Conservation (phyloP, 78 protist genomes). For the Cavenderia fasciculata region DNA sequence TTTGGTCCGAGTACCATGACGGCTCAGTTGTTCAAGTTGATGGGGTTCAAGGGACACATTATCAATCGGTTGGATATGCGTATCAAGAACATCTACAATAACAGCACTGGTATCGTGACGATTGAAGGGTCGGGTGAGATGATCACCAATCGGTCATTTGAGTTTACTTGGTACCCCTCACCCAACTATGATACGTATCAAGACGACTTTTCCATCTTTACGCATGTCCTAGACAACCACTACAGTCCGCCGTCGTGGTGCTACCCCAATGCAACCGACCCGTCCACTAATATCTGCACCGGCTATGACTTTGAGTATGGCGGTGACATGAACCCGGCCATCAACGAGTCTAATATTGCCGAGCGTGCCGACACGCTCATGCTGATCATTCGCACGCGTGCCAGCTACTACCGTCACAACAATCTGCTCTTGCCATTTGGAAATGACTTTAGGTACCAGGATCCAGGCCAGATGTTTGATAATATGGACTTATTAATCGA, state of each 20-base stretch:
- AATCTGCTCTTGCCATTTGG: slow-evolving; percentile 73
- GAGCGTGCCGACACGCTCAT: slow-evolving; percentile 48
- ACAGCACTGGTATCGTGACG: background rate
- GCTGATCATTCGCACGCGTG: slow-evolving; percentile 36
- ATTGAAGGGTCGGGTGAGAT: slow-evolving; percentile 41
- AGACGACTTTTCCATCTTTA: background rate
- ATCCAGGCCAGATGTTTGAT: slow-evolving; percentile 25
- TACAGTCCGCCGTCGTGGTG: slow-evolving; percentile 37
- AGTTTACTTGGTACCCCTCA: slow-evolving; percentile 59
- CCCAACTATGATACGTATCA: slow-evolving; percentile 27
- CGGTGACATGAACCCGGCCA: slow-evolving; percentile 24
- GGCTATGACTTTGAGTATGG: slow-evolving; percentile 63
- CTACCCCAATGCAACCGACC: slow-evolving; percentile 44
- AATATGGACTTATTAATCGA: slow-evolving; percentile 74
- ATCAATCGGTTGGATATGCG: slow-evolving; percentile 59
- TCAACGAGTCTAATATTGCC: slow-evolving; percentile 34
- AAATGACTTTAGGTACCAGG: slow-evolving; percentile 58
- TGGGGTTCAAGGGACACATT: slow-evolving; percentile 63
- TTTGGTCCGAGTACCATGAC: slow-evolving; percentile 71
- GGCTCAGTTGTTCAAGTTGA: slow-evolving; percentile 30
- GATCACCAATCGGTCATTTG: slow-evolving; percentile 8
- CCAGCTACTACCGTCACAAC: slow-evolving; percentile 29
- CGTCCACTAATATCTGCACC: slow-evolving; percentile 32
- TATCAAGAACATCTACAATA: slow-evolving; percentile 24
- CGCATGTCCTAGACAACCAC: slow-evolving; percentile 58